These are phyloP conservation scores for Russula sp. DNA, from an alignment of 768 basidiomycete species.

Conservation along the genomic window DNA sequence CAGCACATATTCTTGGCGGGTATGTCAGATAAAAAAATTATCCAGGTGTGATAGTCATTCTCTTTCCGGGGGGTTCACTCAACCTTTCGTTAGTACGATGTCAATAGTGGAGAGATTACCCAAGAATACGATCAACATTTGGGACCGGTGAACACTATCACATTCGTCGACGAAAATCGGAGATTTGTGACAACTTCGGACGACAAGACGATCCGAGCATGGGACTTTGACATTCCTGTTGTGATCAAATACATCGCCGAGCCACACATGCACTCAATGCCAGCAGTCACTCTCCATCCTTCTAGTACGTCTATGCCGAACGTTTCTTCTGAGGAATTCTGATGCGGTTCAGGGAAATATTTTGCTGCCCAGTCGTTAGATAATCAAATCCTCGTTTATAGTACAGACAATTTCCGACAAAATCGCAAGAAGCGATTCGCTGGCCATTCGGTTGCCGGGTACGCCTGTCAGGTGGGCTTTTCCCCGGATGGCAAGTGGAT, in stretches of 20 bases:
- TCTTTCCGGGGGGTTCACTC: slow-evolving; percentile 6
- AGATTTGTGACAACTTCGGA: slow-evolving; percentile 98
- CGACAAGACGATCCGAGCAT: slow-evolving; percentile 97
- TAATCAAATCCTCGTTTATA: slow-evolving; percentile 96
- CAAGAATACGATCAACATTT: slow-evolving; percentile 99
- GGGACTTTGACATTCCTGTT: slow-evolving; percentile 99
- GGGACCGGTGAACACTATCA: slow-evolving; percentile 97
- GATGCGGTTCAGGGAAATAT: slow-evolving; percentile 68
- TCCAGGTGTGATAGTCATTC: slow-evolving; percentile 56
- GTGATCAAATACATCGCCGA: slow-evolving; percentile 99
- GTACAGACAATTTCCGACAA: slow-evolving; percentile 96
- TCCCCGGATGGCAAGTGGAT: slow-evolving; percentile 99
- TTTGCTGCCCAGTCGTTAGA: slow-evolving; percentile 97
- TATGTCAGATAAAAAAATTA: slow-evolving; percentile 99
- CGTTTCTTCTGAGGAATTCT: slow-evolving; percentile 10
- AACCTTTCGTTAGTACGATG: slow-evolving; percentile 66
- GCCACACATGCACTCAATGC: slow-evolving; percentile 99
- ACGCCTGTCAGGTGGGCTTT: slow-evolving; percentile 95
- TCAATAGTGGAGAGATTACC: slow-evolving; percentile 88
- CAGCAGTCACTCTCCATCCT: slow-evolving; percentile 92
- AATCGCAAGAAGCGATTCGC: slow-evolving; percentile 98
- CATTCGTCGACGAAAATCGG: slow-evolving; percentile 96
- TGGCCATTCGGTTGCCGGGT: slow-evolving; percentile 94
- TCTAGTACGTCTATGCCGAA: slow-evolving; percentile 60
- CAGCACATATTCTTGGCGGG: slow-evolving; percentile 95